Evolutionary conservation across 306 rosid species (phyloP).

Genomic region (Gastrolobium villosum): DNA sequence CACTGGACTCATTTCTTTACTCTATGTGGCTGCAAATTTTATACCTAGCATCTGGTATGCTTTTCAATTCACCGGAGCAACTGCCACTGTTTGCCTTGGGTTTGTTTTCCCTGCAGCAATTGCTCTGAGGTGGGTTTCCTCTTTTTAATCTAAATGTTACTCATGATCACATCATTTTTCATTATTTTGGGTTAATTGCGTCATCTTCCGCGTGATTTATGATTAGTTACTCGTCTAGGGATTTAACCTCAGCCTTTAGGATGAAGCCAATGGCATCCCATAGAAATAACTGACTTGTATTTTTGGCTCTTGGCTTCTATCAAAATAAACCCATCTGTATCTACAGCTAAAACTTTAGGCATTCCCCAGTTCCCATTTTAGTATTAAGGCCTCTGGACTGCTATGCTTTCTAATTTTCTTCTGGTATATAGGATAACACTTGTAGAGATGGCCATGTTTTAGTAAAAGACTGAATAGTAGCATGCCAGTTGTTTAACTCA

Average conservation of each 20-base stretch:
- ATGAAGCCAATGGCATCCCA: background rate
- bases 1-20: slow-evolving; percentile 54
- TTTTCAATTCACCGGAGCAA: slow-evolving; percentile 81
- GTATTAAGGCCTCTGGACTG: slow-evolving; percentile 7
- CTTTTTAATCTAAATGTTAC: background rate
- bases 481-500: background rate
- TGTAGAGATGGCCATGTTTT: slow-evolving; percentile 12
- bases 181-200: slow-evolving; percentile 5
- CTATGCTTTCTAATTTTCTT: background rate
- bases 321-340: background rate
- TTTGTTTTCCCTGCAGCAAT: slow-evolving; percentile 78
- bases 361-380: background rate
- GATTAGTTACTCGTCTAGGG: background rate
- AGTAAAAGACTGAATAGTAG: slow-evolving; percentile 1
- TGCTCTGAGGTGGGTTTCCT: slow-evolving; percentile 63
- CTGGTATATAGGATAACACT: background rate
- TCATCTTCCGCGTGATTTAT: slow-evolving; percentile 7
- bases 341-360: background rate
- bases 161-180: slow-evolving; percentile 22
- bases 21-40: slow-evolving; percentile 72
- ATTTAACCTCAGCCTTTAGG: slow-evolving; percentile 4
- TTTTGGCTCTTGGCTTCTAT: slow-evolving; percentile 5
- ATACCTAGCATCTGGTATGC: slow-evolving; percentile 77
- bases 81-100: slow-evolving; percentile 79
- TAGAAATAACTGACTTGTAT: background rate